A percentile compares a stretch with the other conserved stretches of the same genome.
Evolutionary conservation across 148 eudicot species (phyloP).

Genomic region (Persicaria maculosa): DNA sequence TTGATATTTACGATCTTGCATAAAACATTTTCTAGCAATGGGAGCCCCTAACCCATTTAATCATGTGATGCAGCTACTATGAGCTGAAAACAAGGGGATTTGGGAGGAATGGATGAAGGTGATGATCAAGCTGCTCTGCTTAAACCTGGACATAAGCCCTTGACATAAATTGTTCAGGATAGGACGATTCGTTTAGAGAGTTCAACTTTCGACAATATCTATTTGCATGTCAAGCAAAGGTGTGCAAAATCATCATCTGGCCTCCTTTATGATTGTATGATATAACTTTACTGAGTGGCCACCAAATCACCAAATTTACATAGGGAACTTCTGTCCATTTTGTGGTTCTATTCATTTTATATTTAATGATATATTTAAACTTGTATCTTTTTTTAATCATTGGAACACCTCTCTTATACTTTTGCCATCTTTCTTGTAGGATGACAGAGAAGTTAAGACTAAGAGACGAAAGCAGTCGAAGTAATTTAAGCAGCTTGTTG

Average conservation of each 20-base stretch:
- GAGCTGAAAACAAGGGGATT: slow-evolving; percentile 62
- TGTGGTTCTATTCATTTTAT: background rate
- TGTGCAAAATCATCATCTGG: slow-evolving; percentile 20
- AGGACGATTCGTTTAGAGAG: slow-evolving; percentile 94
- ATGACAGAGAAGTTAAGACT: too few relatives aligned
- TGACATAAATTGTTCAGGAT: slow-evolving; percentile 84
- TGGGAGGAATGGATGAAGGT: slow-evolving; percentile 86
- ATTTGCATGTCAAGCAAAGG: slow-evolving; percentile 98
- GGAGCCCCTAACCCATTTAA: slow-evolving; percentile 1
- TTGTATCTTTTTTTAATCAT: too few relatives aligned
- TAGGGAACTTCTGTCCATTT: background rate
- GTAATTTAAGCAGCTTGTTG: too few relatives aligned
- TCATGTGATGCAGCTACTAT: slow-evolving; percentile 45
- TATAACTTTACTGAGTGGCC: background rate
- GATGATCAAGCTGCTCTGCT: slow-evolving; percentile 91
- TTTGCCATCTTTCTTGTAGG: too few relatives aligned
- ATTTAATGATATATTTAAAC: too few relatives aligned
- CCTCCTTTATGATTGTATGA: background rate
- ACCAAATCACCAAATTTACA: background rate
- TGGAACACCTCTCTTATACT: too few relatives aligned
- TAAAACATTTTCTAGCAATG: too few relatives aligned
- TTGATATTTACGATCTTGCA: too few relatives aligned
- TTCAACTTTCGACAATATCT: slow-evolving; percentile 96
- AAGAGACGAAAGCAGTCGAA: too few relatives aligned
- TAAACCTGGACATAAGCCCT: slow-evolving; percentile 59